These are phyloP conservation scores for Canavalia gladiata DNA, from an alignment of 306 rosid species.

Conservation along the genomic window DNA sequence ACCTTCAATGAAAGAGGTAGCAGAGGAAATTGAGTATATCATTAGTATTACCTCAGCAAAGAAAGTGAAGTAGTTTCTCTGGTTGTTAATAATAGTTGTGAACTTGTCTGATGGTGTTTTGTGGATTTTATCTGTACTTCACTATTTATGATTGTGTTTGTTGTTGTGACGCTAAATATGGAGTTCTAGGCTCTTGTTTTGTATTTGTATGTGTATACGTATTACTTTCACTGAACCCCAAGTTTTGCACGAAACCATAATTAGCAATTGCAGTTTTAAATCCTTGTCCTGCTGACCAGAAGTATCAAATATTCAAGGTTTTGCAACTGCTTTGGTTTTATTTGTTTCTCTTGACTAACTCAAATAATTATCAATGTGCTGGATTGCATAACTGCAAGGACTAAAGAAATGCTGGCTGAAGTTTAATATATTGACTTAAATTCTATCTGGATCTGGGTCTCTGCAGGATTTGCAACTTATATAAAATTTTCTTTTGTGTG, in stretches of 20 bases:
- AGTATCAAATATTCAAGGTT: neutral
- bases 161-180: slow-evolving; percentile 31
- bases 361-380: neutral
- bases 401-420: neutral
- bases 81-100: neutral
- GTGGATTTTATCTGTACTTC: slow-evolving; percentile 12
- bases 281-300: neutral
- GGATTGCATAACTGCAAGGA: neutral
- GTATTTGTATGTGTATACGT: neutral
- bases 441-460: neutral
- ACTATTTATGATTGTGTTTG: neutral
- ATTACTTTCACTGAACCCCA: neutral
- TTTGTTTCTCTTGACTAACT: neutral
- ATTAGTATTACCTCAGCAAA: slow-evolving; percentile 68
- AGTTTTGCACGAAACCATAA: neutral
- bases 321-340: neutral
- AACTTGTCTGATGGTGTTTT: neutral
- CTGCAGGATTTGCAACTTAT: neutral
- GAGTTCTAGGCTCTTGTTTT: slow-evolving; percentile 37
- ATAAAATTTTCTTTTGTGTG: neutral
- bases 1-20: slow-evolving; percentile 86
- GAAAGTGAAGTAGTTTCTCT: slow-evolving; percentile 38
- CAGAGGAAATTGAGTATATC: slow-evolving; percentile 78
- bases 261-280: neutral
- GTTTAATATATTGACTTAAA: neutral